Conservation (phyloP, 148 eudicot species). For the Cornus kousa region DNA sequence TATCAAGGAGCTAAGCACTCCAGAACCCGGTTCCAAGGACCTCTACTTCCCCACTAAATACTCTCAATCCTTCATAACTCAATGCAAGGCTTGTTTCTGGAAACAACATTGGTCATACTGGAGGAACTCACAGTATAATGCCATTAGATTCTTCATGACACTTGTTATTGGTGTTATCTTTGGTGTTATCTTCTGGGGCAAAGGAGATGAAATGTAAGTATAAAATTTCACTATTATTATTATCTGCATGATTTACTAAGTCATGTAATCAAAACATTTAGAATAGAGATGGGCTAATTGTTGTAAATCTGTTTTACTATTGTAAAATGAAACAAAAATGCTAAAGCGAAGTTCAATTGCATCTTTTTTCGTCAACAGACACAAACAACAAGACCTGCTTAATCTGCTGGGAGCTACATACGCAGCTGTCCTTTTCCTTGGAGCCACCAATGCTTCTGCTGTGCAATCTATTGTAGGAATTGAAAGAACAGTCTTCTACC, state of each 20-base stretch:
- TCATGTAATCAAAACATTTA: background rate
- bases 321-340: too few relatives aligned
- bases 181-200: constrained; percentile 20
- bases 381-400: constrained; percentile 1
- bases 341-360: too few relatives aligned
- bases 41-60: constrained; percentile 17
- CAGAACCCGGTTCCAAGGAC: constrained; percentile 16
- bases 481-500: constrained; percentile 15
- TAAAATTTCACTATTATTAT: background rate
- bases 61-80: constrained; percentile 7
- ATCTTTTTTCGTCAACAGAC: background rate
- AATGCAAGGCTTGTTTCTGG: constrained; percentile 20
- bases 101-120: constrained; percentile 23
- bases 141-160: constrained; percentile 13
- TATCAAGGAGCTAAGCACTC: constrained; percentile 19
- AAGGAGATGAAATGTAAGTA: constrained; percentile 19
- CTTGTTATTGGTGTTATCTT: constrained; percentile 2
- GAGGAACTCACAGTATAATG: constrained; percentile 20
- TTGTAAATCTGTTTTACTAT: background rate
- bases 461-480: constrained; percentile 12
- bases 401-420: constrained; percentile 15
- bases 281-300: background rate
- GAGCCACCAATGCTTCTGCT: background rate
- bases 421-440: constrained; percentile 14
- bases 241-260: background rate